These are phyloP conservation scores for Porogramme epimiltina DNA, from an alignment of 1,284 basidiomycete genomes.

Conservation along the genomic window DNA sequence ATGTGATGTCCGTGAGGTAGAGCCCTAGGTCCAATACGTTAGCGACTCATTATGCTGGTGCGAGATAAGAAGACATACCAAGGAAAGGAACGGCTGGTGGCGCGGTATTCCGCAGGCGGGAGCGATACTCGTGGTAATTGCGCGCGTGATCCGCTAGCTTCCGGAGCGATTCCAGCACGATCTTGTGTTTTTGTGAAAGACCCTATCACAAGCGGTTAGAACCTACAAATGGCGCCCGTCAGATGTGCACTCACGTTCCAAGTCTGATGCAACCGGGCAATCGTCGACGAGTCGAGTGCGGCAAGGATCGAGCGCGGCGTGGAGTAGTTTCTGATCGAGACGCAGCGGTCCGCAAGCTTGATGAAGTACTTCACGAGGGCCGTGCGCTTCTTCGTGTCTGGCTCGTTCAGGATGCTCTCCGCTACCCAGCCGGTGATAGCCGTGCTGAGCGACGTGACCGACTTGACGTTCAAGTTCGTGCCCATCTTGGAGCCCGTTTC, in stretches of 20 bases:
- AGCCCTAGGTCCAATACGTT: conserved; percentile 51
- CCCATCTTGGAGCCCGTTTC: conserved; percentile 74
- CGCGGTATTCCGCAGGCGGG: conserved; percentile 76
- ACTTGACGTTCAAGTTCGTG: conserved; percentile 72
- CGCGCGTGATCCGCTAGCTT: conserved; percentile 87
- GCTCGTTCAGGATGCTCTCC: conserved; percentile 89
- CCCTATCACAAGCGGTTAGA: conserved; percentile 53
- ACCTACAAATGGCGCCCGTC: background rate
- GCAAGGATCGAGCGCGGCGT: conserved; percentile 92
- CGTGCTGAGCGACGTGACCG: conserved; percentile 88
- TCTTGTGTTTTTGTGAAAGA: conserved; percentile 82
- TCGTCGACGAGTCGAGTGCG: conserved; percentile 93
- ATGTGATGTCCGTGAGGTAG: conserved; percentile 91
- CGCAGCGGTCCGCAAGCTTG: conserved; percentile 91
- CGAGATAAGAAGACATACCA: conserved; percentile 45
- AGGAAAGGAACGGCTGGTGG: conserved; percentile 93
- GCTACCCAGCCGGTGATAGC: conserved; percentile 95
- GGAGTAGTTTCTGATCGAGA: conserved; percentile 86
- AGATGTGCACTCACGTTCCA: conserved; percentile 72
- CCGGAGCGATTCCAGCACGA: conserved; percentile 80
- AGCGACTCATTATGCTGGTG: conserved; percentile 3
- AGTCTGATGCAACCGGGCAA: conserved; percentile 87
- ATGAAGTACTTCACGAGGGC: conserved; percentile 92
- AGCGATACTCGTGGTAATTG: conserved; percentile 93
- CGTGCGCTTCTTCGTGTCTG: conserved; percentile 87